Base-by-base conservation (phyloP, 441 rosid species). In the Geranium incanum region DNA sequence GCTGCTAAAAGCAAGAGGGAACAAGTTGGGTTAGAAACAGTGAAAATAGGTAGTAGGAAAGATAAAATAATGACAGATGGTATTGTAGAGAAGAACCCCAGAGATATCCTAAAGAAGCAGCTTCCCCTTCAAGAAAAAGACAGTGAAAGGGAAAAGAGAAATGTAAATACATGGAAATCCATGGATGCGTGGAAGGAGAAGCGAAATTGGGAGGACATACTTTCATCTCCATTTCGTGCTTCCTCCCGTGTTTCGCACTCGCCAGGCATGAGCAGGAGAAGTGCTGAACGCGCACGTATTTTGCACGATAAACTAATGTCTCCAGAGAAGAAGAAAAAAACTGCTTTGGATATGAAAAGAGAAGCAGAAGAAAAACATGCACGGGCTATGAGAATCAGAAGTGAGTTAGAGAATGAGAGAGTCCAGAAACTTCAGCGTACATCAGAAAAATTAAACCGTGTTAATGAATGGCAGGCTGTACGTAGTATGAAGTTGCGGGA, bases 171-270 rank as follows among this genome's bases (percentile, higher is more conserved):
- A 74, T 73, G 86, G 89, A 88, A 83, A 77, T 83, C 87, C 69
- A 82, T 89, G 89, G 86, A 89, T 84, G 96, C 91, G 48, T 88
- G 96, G 96, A 89, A 85, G 79, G 93, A 89, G 83, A 89, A 84
- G 82, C 86, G 96, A 75, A 88, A 88, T 59, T 89, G 91, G 96
- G 89, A 85, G 78, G 96, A 86, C 70, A 84, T 88, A 79, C 89
- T 89, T 73, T 80, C 88, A 43, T 84, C 95, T 70, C 89, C 92
- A 71, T 87, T 77, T 71, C 86, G 86, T 66, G 75, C 70, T 75
- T 88, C 95, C 52, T 85, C 91, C 36, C 89, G 91, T 9, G 70
- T 82, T 70, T 86, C 89, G 57, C 85, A 85, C 82, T 87, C 87
- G 2, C 95, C 95, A 3, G 87, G 91, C 70, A 69, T 85, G 80